Base-by-base conservation (phyloP, 805 yeast species). In the Isabelozyma rhagii region DNA sequence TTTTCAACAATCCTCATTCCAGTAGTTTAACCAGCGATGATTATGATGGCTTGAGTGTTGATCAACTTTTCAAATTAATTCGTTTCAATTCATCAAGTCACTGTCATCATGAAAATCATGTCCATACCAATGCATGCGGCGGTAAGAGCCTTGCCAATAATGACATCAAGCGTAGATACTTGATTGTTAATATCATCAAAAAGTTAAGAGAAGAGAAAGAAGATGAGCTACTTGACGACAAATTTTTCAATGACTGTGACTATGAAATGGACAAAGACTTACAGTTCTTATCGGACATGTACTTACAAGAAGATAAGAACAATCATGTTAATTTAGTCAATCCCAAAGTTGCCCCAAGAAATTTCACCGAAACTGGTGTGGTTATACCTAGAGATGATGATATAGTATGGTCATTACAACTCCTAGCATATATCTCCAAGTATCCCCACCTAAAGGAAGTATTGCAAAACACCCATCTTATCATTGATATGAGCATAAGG, bases 341-440 rank as follows among this genome's bases (percentile, higher is more conserved):
- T 50, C 54, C 70, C 2, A 62, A 69, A 53, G 58, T 63, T 36
- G 69, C 76, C 7, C 69, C 68, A 0, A 47, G 79, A 45, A 69
- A 57, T 48, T 74, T 74, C 53, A 72, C 77, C 13, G 75, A 71
- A 21, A 68, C 86, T 41, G 96, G 96, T 1, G 82, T 84, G 18
- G 77, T 92, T n/a, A 79, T 91, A 5, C 97, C 97, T 1, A 80
- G 89, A 49, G 96, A 89, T 54, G 97, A 93, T 63, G 99, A 93
- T 62, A 89, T 93, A 14, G 84, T 90, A 38, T 91, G 97, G 97
- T 87, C 96, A 4, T 73, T 93, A 47, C 98, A 93, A 66, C 76
- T 94, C 17, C 68, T 94, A 46, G 98, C 98, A 11, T 93, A 91
- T 66, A 89, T 92, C 41, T 91, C 97, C 4, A 93, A 93, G 67